Percentiles rank a stretch among this genome's conserved stretches.
Evolutionary conservation across 768 basidiomycete species (phyloP).

Genomic region (Russula sp.): DNA sequence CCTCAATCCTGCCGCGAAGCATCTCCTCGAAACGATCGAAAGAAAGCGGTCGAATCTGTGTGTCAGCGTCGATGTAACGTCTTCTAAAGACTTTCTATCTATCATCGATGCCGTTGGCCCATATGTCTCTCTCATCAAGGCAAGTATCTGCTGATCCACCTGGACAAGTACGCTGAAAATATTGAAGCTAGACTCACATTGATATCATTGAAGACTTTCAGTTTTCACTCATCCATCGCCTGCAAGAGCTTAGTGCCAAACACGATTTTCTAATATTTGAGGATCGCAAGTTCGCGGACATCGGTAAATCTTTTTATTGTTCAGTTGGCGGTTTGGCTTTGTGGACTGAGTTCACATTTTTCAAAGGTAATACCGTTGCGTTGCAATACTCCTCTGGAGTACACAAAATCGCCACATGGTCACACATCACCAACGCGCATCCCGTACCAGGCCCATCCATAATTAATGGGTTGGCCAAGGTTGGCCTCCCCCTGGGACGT

Average conservation of each 20-base stretch:
- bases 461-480: conserved; percentile 80
- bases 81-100: conserved; percentile 68
- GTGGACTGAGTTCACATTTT: neutral
- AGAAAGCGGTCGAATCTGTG: conserved; percentile 90
- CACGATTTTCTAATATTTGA: conserved; percentile 97
- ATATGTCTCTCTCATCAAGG: conserved; percentile 93
- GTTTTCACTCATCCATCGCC: conserved; percentile 57
- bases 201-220: conserved; percentile 96
- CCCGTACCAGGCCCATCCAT: conserved; percentile 94
- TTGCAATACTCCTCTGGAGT: conserved; percentile 92
- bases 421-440: conserved; percentile 97
- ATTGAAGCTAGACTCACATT: conserved; percentile 74
- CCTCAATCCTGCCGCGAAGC: conserved; percentile 71
- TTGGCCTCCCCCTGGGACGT: conserved; percentile 80
- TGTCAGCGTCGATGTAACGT: conserved; percentile 93
- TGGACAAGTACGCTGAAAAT: conserved; percentile 31
- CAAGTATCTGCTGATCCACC: conserved; percentile 35
- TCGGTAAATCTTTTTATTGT: conserved; percentile 54
- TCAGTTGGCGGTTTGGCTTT: neutral
- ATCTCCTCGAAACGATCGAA: conserved; percentile 77
- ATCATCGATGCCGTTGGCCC: conserved; percentile 89
- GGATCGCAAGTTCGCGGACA: conserved; percentile 98
- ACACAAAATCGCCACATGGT: conserved; percentile 92
- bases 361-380: conserved; percentile 88
- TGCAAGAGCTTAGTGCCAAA: conserved; percentile 68